phyloP scores from a whole-genome alignment of 352 stramenopile species.

The Phytopythium kandeliae region DNA sequence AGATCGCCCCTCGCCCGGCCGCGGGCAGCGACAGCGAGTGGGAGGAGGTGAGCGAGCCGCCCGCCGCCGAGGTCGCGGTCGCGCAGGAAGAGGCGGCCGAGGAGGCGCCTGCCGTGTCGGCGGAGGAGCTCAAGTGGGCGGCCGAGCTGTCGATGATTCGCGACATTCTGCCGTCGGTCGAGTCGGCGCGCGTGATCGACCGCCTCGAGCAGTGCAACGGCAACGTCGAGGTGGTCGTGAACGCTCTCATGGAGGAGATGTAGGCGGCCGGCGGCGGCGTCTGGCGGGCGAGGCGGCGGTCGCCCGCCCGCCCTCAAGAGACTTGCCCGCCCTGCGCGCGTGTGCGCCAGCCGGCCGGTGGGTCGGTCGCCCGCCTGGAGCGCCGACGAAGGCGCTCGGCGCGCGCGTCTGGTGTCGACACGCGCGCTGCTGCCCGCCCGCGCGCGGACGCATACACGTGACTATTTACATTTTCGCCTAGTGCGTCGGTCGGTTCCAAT shows the following conservation, averaged over 20 bases:
- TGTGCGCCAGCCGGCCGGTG: no score
- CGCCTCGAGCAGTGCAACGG: slow-evolving; percentile 75
- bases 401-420: no score
- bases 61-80: slow-evolving; percentile 17
- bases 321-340: no score
- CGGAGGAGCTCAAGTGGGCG: slow-evolving; percentile 79
- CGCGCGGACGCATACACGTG: background rate
- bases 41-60: slow-evolving; percentile 51
- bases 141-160: slow-evolving; percentile 60
- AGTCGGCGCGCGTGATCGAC: slow-evolving; percentile 40
- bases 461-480: slow-evolving; percentile 2
- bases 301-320: no score
- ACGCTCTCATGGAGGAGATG: slow-evolving; percentile 72
- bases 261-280: slow-evolving; percentile 14
- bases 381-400: no score
- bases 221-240: slow-evolving; percentile 78
- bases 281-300: background rate
- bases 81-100: slow-evolving; percentile 34
- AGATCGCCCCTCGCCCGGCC: slow-evolving; percentile 12
- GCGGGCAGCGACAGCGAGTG: slow-evolving; percentile 55
- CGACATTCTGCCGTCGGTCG: slow-evolving; percentile 66
- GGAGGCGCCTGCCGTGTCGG: slow-evolving; percentile 31
- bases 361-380: no score
- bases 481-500: no score
- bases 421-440: background rate